phyloP scores from a whole-genome alignment of 306 rosid genomes.

The Pterocarpus santalinus region DNA sequence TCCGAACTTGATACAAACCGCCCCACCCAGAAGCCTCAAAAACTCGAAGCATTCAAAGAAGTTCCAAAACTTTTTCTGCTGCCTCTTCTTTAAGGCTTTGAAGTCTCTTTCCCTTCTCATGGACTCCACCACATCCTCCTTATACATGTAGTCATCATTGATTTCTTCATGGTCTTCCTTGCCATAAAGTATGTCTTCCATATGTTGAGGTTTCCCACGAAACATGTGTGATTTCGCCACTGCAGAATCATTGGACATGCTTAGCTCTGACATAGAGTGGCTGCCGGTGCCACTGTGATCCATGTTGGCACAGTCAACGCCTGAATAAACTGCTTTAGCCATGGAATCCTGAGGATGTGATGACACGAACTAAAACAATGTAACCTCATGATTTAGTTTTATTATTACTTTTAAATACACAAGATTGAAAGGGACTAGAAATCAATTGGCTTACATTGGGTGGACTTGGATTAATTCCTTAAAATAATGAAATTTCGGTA shows the following conservation, averaged over 20 bases:
- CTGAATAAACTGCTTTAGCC: constrained; percentile 1
- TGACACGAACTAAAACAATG: not conserved
- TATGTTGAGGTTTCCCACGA: not conserved
- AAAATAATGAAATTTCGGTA: not conserved
- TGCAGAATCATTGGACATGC: not conserved
- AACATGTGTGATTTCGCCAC: too few relatives aligned
- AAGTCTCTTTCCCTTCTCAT: constrained; percentile 42
- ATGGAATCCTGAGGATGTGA: not conserved
- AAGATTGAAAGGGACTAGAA: not conserved
- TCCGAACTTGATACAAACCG: not conserved
- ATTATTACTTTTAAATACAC: too few relatives aligned
- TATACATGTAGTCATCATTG: constrained; percentile 30
- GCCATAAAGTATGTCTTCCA: constrained; percentile 49
- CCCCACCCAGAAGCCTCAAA: constrained; percentile 16
- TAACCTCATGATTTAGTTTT: not conserved
- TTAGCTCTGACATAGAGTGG: not conserved
- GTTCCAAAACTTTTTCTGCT: not conserved
- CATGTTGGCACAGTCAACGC: constrained; percentile 4
- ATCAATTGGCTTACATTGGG: too few relatives aligned
- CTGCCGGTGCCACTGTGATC: not conserved
- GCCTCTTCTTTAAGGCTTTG: constrained; percentile 15
- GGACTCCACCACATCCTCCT: constrained; percentile 49
- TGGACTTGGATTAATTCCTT: too few relatives aligned
- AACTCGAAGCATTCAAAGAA: constrained; percentile 42
- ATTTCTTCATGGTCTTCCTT: constrained; percentile 43